Conservation (phyloP, 345 rosid genomes). For the Dimocarpus longan region DNA sequence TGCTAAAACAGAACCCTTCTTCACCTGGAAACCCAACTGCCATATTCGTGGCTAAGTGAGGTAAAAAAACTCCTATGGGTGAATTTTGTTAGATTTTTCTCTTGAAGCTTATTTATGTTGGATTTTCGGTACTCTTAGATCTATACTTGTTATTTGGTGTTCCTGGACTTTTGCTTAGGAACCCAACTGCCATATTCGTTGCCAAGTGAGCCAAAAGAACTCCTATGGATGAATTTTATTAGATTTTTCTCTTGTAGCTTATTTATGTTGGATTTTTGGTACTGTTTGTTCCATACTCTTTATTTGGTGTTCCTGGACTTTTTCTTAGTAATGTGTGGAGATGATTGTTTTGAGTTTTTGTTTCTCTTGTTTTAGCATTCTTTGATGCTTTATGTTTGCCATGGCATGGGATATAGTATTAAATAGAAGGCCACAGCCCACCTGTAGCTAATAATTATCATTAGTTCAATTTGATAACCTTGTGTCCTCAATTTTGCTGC, state of each 20-base stretch:
- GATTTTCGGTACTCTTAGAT: not conserved
- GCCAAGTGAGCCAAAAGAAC: conserved; percentile 37
- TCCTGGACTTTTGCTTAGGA: conserved; percentile 1
- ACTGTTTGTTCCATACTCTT: not conserved
- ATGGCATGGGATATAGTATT: not conserved
- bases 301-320: not conserved
- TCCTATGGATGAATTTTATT: not conserved
- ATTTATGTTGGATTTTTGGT: not conserved
- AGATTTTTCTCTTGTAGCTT: not conserved
- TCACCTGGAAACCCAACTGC: conserved; percentile 87
- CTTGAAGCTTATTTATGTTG: not conserved
- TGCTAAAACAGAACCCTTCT: conserved; percentile 71
- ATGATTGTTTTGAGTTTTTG: not conserved
- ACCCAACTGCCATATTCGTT: conserved; percentile 77
- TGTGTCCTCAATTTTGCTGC: not conserved
- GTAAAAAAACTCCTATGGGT: not conserved
- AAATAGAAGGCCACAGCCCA: not conserved
- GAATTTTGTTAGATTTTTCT: not conserved
- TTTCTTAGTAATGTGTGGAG: not conserved
- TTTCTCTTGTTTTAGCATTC: not conserved
- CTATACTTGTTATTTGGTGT: not conserved
- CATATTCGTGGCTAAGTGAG: conserved; percentile 61
- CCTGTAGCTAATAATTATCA: not conserved
- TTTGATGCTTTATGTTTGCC: not conserved
- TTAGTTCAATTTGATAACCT: too few relatives aligned